Evolutionary conservation across 305 asterid species (phyloP).

Genomic region (Euphrasia arctica): DNA sequence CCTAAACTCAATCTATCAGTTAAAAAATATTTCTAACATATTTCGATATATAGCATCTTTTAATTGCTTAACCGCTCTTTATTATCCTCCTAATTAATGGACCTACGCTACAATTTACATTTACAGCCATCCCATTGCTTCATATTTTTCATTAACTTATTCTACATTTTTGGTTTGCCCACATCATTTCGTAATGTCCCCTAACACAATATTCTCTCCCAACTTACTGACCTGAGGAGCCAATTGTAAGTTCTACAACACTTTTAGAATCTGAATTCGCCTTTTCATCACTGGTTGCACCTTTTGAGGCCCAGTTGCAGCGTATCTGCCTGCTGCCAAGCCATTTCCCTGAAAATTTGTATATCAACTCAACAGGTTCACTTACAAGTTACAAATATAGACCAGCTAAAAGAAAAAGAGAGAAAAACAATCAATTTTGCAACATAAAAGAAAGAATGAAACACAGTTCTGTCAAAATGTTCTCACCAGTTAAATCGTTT

Average conservation of each 20-base stretch:
- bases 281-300: slow-evolving; percentile 81
- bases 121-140: neutral
- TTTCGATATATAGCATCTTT: neutral
- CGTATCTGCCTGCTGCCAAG: slow-evolving; percentile 97
- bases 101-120: slow-evolving; percentile 15
- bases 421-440: neutral
- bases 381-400: neutral
- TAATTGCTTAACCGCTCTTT: slow-evolving; percentile 1
- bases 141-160: neutral
- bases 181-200: neutral
- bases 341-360: slow-evolving; percentile 69
- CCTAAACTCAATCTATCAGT: slow-evolving; percentile 1
- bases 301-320: slow-evolving; percentile 99
- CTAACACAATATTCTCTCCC: slow-evolving; percentile 4
- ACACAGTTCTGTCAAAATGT: slow-evolving; percentile 16
- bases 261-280: slow-evolving; percentile 75
- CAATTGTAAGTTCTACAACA: slow-evolving; percentile 78
- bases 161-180: neutral
- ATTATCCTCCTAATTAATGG: neutral
- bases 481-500: slow-evolving; percentile 87
- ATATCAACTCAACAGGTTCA: slow-evolving; percentile 14
- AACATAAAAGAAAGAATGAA: slow-evolving; percentile 8
- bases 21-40: neutral
- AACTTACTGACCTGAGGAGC: slow-evolving; percentile 59
- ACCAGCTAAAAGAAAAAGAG: slow-evolving; percentile 8